These are phyloP conservation scores for Mycena floridula DNA, from an alignment of 768 basidiomycete genomes.

Conservation along the genomic window DNA sequence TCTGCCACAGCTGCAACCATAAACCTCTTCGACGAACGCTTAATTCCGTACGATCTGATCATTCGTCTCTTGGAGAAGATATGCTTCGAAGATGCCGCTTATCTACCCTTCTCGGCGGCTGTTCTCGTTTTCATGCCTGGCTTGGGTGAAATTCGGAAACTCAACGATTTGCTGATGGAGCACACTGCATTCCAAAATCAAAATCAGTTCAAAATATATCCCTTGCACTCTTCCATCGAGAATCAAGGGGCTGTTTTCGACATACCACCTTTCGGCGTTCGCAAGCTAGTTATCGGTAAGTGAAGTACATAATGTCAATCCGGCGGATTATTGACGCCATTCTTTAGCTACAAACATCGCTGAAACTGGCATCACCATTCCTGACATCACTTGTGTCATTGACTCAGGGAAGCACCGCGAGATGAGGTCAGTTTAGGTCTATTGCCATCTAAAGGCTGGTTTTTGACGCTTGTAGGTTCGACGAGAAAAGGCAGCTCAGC, in stretches of 20 bases:
- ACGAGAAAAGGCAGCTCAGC: slow-evolving; percentile 95
- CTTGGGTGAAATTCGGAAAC: slow-evolving; percentile 83
- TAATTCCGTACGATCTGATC: slow-evolving; percentile 91
- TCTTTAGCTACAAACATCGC: slow-evolving; percentile 80
- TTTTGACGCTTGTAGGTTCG: slow-evolving; percentile 50
- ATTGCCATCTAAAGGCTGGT: background rate
- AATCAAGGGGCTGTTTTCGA: slow-evolving; percentile 90
- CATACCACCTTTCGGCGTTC: slow-evolving; percentile 66
- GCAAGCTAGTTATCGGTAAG: slow-evolving; percentile 93
- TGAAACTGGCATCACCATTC: slow-evolving; percentile 97
- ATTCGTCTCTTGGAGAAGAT: slow-evolving; percentile 74
- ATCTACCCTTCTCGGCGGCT: slow-evolving; percentile 63
- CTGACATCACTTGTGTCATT: slow-evolving; percentile 95
- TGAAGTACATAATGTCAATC: slow-evolving; percentile 7
- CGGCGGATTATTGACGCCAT: slow-evolving; percentile 3
- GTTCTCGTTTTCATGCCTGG: slow-evolving; percentile 93
- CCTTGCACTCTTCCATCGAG: slow-evolving; percentile 91
- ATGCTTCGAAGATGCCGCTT: slow-evolving; percentile 59
- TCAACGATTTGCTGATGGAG: slow-evolving; percentile 75
- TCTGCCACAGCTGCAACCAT: slow-evolving; percentile 67
- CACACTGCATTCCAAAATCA: slow-evolving; percentile 66
- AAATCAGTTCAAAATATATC: slow-evolving; percentile 67
- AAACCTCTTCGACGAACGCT: slow-evolving; percentile 79
- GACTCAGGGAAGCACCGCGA: slow-evolving; percentile 92
- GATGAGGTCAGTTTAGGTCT: slow-evolving; percentile 55